Base-by-base conservation (phyloP, 2,329 filamentous ascomycete species). In the Thelonectria olida region DNA sequence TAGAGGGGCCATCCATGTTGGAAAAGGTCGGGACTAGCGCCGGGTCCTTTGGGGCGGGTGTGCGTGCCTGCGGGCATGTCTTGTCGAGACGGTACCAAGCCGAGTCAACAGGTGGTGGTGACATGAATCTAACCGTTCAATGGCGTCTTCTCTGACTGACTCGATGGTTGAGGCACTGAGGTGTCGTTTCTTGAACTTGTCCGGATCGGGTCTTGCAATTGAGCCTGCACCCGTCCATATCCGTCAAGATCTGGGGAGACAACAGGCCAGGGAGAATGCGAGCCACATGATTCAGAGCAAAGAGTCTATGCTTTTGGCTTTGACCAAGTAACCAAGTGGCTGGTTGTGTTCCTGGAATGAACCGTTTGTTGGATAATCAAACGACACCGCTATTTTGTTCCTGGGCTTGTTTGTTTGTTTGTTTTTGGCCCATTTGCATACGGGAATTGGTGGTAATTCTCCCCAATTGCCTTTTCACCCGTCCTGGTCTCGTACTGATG, bases 1-100 rank as follows among this genome's bases (percentile, higher is more conserved):
- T 8, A 42, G 62, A 54, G 51, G 13, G 58, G 36, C 61, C 55
- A 59, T 61, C 62, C 64, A 63, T 65, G 59, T 50, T 48, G 27
- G 39, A 50, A 10, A 38, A n/a, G n/a, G 15, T 38, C 8, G 34
- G 34, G 8, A 31, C 12, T 31, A n/a, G n/a, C 38, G n/a, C n/a
- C n/a, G n/a, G n/a, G 38, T 41, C 38, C n/a, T 19, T 36, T 9
- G 7, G n/a, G n/a, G n/a, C 28, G 28, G 28, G 28, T 31, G 28
- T 31, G 7, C 12, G 28, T 31, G 28, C 7, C 12, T 31, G n/a
- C n/a, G n/a, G n/a, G n/a, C n/a, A n/a, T n/a, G n/a, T n/a, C n/a
- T n/a, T n/a, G n/a, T n/a, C n/a, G n/a, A n/a, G n/a, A n/a, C n/a
- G n/a, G n/a, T n/a, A n/a, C n/a, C n/a, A n/a, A n/a, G n/a, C n/a